Evolutionary conservation across 1,284 basidiomycete species (phyloP).

Genomic region (Puccinia polysora): DNA sequence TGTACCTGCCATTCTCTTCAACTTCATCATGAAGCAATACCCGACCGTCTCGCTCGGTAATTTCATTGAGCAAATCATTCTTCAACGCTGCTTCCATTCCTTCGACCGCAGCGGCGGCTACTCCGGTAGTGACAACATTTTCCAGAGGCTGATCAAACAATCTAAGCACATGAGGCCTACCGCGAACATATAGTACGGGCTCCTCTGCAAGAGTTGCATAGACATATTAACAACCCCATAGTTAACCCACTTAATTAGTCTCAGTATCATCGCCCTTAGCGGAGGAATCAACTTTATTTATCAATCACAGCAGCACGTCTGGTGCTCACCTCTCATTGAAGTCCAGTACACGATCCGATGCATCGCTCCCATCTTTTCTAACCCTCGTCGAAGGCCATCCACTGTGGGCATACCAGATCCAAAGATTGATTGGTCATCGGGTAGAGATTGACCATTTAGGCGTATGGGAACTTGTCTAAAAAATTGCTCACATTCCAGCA

Average conservation of each 20-base stretch:
- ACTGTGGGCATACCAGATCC: slow-evolving; percentile 31
- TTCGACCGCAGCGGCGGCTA: slow-evolving; percentile 87
- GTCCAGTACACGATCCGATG: slow-evolving; percentile 78
- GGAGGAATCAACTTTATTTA: no score
- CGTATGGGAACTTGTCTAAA: slow-evolving; percentile 40
- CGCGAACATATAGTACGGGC: slow-evolving; percentile 57
- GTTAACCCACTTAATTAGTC: no score
- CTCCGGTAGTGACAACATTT: slow-evolving; percentile 84
- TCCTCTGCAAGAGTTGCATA: slow-evolving; percentile 27
- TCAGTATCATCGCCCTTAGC: no score
- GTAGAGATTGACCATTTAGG: slow-evolving; percentile 1
- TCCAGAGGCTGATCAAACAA: slow-evolving; percentile 80
- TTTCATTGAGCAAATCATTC: slow-evolving; percentile 77
- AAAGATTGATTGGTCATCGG: slow-evolving; percentile 39
- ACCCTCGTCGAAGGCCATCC: slow-evolving; percentile 69
- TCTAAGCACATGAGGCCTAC: slow-evolving; percentile 87
- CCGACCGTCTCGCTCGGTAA: slow-evolving; percentile 68
- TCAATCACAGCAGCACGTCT: no score
- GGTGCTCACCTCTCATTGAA: slow-evolving; percentile 67
- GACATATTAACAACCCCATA: no score
- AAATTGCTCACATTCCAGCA: background rate
- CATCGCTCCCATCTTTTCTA: slow-evolving; percentile 76
- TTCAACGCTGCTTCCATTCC: slow-evolving; percentile 87
- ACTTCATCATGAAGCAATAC: slow-evolving; percentile 88
- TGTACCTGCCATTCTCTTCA: slow-evolving; percentile 83